Base-by-base conservation (phyloP, 495 filamentous ascomycete genomes). In the Lasiosphaeria miniovina region DNA sequence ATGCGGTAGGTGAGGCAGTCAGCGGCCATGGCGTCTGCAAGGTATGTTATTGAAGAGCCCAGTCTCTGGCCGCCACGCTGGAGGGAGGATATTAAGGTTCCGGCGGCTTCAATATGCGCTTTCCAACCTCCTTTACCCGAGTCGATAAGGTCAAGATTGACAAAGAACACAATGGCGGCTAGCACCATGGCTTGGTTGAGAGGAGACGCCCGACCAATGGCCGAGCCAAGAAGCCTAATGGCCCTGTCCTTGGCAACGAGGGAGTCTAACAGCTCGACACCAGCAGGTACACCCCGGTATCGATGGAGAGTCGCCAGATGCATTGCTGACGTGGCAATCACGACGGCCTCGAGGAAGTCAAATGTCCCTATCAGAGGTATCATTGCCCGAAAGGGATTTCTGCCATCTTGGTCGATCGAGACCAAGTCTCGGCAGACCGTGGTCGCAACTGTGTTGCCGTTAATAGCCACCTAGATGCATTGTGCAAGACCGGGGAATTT, bases 111-210 rank as follows among this genome's bases (percentile, higher is more conserved):
- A 46, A 85, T 72, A 62, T 86, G 83, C 55, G 71, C 68, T 35
- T 80, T 78, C 83, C 83, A 86, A 7, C 73, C 75, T 31, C 80
- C 77, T 54, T 73, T 79, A 0, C 82, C 82, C 4, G 79, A 79
- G 65, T 86, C 82, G 24, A 86, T 74, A 6, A 86, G 73, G 61
- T 84, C 77, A 31, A 86, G 73, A 46, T 85, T 83, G 58, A 86
- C 75, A 41, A 86, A 75, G 58, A 85, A 80, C 34, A 84, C 77
- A 2, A 82, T 76, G 32, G 79, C 79, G 5, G 80, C 78, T 0
- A 80, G 69, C 6, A 77, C 45, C 41, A 82, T 71, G 36, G 74
- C 77, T 6, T 69, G 70, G 55, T 76, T 77, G 3, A 62, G 59
- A 31, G 74, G 57, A 4, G 70, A 55, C 34, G 60, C 8, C 14